Evolutionary conservation across 306 rosid genomes (phyloP).

Genomic region (Lupinus albus): DNA sequence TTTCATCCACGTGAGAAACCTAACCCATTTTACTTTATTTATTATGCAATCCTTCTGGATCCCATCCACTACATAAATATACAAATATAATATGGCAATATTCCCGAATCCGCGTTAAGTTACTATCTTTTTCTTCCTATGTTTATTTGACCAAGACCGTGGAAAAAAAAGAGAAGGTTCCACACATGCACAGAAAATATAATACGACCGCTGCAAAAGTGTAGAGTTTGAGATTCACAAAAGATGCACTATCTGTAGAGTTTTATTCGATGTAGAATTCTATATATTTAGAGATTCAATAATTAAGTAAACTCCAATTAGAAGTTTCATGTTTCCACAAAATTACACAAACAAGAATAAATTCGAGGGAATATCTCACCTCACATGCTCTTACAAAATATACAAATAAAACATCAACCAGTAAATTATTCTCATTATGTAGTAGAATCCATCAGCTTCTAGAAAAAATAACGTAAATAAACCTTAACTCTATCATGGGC

Average conservation of each 20-base stretch:
- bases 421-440: background rate
- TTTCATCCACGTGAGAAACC: conserved; percentile 24
- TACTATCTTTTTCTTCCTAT: background rate
- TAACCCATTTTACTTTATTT: conserved; percentile 49
- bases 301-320: background rate
- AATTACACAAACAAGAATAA: no score
- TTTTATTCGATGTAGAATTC: no score
- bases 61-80: conserved; percentile 3
- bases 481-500: conserved; percentile 39
- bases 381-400: background rate
- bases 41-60: conserved; percentile 24
- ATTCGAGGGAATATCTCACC: background rate
- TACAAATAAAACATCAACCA: background rate
- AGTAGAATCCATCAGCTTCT: conserved; percentile 1
- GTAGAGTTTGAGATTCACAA: background rate
- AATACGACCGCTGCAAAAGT: background rate
- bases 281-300: no score
- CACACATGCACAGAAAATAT: conserved; percentile 30
- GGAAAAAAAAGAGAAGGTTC: conserved; percentile 23
- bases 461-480: conserved; percentile 1
- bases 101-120: conserved; percentile 22
- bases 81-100: background rate
- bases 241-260: background rate
- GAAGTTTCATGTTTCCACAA: background rate
- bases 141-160: conserved; percentile 45